Conservation (phyloP, 306 rosid genomes). For the Vicia villosa region DNA sequence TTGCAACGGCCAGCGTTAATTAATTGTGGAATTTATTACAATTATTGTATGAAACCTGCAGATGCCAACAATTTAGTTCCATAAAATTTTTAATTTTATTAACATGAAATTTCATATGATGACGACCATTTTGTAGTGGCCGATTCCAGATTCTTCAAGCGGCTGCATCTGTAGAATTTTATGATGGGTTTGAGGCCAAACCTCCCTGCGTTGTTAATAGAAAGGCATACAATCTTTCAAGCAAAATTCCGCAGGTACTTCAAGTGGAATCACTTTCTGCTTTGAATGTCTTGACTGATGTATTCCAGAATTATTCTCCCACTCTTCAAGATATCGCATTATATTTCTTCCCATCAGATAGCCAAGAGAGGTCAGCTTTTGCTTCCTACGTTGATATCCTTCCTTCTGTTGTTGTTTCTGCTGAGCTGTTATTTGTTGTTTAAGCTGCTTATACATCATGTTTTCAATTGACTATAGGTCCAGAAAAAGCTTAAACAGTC, state of each 20-base stretch:
- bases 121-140: conserved; percentile 59
- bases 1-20: background rate
- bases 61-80: conserved; percentile 19
- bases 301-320: conserved; percentile 51
- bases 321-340: conserved; percentile 64
- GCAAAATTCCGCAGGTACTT: conserved; percentile 59
- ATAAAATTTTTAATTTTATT: conserved; percentile 18
- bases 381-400: conserved; percentile 24
- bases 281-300: conserved; percentile 44
- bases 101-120: conserved; percentile 19
- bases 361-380: conserved; percentile 51
- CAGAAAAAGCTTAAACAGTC: conserved; percentile 27
- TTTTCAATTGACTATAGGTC: conserved; percentile 50
- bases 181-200: conserved; percentile 63
- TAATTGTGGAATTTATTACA: background rate
- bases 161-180: conserved; percentile 25
- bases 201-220: conserved; percentile 56
- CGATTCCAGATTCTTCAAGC: conserved; percentile 45
- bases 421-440: background rate
- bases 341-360: conserved; percentile 61
- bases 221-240: conserved; percentile 49
- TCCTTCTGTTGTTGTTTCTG: background rate
- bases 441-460: conserved; percentile 11
- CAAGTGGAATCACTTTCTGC: conserved; percentile 46
- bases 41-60: conserved; percentile 11